Evolutionary conservation across 305 asterid species (phyloP).

Genomic region (Rubia peregrina): DNA sequence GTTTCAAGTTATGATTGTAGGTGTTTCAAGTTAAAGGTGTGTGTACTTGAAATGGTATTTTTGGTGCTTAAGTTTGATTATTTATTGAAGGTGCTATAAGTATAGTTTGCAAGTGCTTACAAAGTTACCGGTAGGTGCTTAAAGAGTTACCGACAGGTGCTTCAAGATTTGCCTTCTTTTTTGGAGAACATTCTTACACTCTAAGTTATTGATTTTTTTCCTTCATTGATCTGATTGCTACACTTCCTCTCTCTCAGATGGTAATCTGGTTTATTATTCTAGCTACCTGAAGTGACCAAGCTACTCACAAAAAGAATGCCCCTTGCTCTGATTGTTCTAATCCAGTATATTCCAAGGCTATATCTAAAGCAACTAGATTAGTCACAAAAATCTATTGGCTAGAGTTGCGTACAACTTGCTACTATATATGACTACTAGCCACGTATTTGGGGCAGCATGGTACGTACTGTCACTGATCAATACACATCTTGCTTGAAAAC

Average conservation of each 20-base stretch:
- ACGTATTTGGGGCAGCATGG: slow-evolving; percentile 96
- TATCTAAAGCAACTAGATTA: slow-evolving; percentile 91
- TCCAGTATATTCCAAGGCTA: slow-evolving; percentile 80
- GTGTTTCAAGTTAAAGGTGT: too few species aligned
- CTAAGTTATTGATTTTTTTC: slow-evolving; percentile 19
- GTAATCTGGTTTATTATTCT: slow-evolving; percentile 94
- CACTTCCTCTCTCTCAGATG: slow-evolving; percentile 91
- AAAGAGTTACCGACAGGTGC: too few species aligned
- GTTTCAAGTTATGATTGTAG: too few species aligned
- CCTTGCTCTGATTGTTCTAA: slow-evolving; percentile 79
- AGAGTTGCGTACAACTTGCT: slow-evolving; percentile 94
- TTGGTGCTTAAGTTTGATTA: too few species aligned
- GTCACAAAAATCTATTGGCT: slow-evolving; percentile 98
- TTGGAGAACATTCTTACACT: too few species aligned
- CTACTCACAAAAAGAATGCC: slow-evolving; percentile 75
- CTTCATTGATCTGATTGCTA: slow-evolving; percentile 77
- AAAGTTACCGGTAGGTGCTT: too few species aligned
- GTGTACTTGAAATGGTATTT: too few species aligned
- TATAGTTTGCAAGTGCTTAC: too few species aligned
- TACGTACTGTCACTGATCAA: slow-evolving; percentile 78
- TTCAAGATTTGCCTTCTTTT: too few species aligned
- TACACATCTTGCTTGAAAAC: slow-evolving; percentile 87
- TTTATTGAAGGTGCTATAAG: too few species aligned
- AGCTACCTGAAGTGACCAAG: slow-evolving; percentile 53
- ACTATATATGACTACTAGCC: slow-evolving; percentile 91